Evolutionary conservation across 116 monocot genomes (phyloP).

Genomic region (Zostera marina): DNA sequence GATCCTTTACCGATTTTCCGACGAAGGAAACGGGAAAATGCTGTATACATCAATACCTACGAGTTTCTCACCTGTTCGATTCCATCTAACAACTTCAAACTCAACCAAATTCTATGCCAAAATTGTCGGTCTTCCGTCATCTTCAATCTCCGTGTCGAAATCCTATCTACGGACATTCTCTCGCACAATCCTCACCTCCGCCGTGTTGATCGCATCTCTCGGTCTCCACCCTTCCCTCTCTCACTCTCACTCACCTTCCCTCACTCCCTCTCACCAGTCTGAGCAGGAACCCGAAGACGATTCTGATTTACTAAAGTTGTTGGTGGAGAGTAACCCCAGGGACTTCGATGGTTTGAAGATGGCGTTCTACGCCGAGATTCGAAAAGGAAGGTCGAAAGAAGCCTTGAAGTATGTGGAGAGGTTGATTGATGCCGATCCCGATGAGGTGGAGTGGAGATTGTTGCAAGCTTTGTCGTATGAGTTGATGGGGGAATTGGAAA

Average conservation of each 20-base stretch:
- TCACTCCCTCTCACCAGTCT: constrained; percentile 11
- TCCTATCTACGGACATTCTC: no score
- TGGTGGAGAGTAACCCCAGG: constrained; percentile 41
- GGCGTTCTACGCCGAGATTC: constrained; percentile 53
- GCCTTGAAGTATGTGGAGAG: constrained; percentile 45
- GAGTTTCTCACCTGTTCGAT: no score
- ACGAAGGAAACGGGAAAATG: no score
- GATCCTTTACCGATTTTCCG: no score
- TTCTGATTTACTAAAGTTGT: constrained; percentile 16
- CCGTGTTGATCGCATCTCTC: constrained; percentile 29
- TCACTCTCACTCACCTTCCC: constrained; percentile 5
- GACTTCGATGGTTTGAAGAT: constrained; percentile 61
- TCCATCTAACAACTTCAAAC: no score
- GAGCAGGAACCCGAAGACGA: constrained; percentile 14
- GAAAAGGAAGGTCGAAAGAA: constrained; percentile 35
- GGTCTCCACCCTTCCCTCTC: constrained; percentile 22
- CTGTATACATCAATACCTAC: no score
- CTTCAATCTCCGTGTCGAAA: no score
- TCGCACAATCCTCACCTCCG: constrained; percentile 18
- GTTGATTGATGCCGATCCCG: constrained; percentile 50
- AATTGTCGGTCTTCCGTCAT: no score
- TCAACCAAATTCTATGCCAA: no score
- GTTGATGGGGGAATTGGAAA: constrained; percentile 43
- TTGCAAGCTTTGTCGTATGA: constrained; percentile 63
- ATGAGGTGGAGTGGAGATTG: constrained; percentile 76